Evolutionary conservation across 306 rosid genomes (phyloP).

Genomic region (Ochetophila trinervis): DNA sequence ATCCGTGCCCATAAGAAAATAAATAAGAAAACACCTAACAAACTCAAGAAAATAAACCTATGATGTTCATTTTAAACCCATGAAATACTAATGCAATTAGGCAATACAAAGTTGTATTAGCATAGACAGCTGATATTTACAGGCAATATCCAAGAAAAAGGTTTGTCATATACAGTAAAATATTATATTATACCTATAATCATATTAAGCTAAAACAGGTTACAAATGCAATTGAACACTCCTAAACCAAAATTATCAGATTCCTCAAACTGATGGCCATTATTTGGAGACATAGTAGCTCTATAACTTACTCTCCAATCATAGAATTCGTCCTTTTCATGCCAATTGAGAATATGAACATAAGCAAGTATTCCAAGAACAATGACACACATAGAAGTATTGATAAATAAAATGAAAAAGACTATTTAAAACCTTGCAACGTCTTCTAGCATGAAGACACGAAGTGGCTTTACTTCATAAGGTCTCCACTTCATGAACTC

Average conservation of each 20-base stretch:
- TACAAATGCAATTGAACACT: not conserved
- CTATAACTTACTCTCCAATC: no score
- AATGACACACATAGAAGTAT: not conserved
- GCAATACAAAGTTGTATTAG: not conserved
- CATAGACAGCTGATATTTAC: not conserved
- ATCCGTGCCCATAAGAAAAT: constrained; percentile 18
- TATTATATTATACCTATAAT: no score
- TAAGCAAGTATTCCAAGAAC: no score
- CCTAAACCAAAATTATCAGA: not conserved
- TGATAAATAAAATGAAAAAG: not conserved
- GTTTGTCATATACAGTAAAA: no score
- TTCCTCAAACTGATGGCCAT: no score
- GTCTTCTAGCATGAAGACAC: constrained; percentile 88
- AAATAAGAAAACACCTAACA: not conserved
- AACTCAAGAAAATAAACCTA: not conserved
- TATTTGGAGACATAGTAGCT: no score
- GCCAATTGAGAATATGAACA: no score
- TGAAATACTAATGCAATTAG: constrained; percentile 3
- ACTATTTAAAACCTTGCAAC: constrained; percentile 61
- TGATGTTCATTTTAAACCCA: not conserved
- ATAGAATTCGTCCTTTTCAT: no score
- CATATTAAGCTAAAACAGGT: not conserved
- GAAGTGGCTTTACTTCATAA: constrained; percentile 75
- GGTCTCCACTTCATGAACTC: constrained; percentile 94
- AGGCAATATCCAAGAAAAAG: no score